Evolutionary conservation across 495 filamentous ascomycete genomes (phyloP), one percentile per base, ranked within the genome.

Genomic region (Hyaloscypha finlandica): DNA sequence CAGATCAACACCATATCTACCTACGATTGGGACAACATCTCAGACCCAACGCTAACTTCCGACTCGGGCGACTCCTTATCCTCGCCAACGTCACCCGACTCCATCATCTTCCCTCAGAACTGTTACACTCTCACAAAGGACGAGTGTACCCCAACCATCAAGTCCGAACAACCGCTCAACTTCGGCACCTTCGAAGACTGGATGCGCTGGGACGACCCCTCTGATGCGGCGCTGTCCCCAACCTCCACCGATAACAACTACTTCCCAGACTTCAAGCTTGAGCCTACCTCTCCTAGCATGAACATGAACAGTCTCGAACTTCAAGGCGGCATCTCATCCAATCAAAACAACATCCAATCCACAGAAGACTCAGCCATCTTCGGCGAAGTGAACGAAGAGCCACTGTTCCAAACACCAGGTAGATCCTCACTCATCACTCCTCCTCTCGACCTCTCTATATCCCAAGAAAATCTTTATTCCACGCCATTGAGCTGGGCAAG

Each of bases 181-280:
- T 63, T 69, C 30, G 68, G 64, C 6, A 66, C 66, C 8, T 73
- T 71, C 42, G 71, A 73, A 32, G 68, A 69, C 33, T 71, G 68
- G 71, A 68, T 71, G 61, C 57, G 66, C 29, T 73, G 71, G 71
- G 71, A 73, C 63, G 66, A 71, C 32, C 65, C 63, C 31, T 54
- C n/a, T 12, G 67, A 69, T 39, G 60, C 59, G 14, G 56, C 67
- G 2, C 56, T 72, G 8, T 67, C 70, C 22, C 70, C 59, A 31
- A 45, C 63, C 1, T 61, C 61, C 32, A 37, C 35, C 1, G 35
- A 37, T 3, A 1, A 48, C 0, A 56, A 61, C 29, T 72, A 65
- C 59, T 68, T 68, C 32, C 63, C 70, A n/a, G 67, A 67, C 12
- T 25, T 69, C 42, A 73, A 73, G 54, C 39, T 58, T n/a, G 68